Base-by-base conservation (phyloP, 2,329 filamentous ascomycete genomes). In the Penicillium sp. region DNA sequence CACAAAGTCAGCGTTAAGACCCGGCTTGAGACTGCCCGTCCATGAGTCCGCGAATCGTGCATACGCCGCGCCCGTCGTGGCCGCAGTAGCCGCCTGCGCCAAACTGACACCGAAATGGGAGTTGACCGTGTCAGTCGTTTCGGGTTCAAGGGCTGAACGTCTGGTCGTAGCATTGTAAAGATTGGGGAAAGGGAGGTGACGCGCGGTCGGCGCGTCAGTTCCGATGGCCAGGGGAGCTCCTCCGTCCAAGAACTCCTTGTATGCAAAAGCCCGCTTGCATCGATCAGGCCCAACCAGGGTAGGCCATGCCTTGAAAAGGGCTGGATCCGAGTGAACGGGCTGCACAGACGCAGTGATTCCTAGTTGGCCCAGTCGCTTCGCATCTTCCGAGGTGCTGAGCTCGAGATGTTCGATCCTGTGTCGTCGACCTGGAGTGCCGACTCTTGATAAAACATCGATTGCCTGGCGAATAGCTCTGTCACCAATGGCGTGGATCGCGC, bases 371-470 rank as follows among this genome's bases (percentile, higher is more conserved):
- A 76, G 59, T n/a, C 72, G 55, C 33, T 59, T 65, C 2, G 72
- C 73, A 45, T 76, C 73, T 43, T 69, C 65, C 1, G 70, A 69
- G 0, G 69, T 63, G 0, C 70, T 71, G 41, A 76, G 57, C 45
- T 76, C 73, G 8, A 76, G 60, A 55, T 76, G 73, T 51, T 76
- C 73, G 44, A 76, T 75, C 32, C 73, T 65, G 45, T 75, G 73
- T 15, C 73, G 63, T 29, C 66, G 64, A 13, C 62, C 64, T 3
- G 67, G 66, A 2, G 63, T 63, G 15, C 55, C 53, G 15, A 66
- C 64, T 17, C 67, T 43, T 11, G 70, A 67, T 6, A 76, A 59
- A 2, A 64, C 63, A 33, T 74, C 65, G 47, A 76, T 69, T 10
- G 71, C 70, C 36, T 68, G 67, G 23, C 63, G 62, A 2, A 75